Evolutionary conservation across 305 asterid species (phyloP).

Genomic region (Nicotiana rustica): DNA sequence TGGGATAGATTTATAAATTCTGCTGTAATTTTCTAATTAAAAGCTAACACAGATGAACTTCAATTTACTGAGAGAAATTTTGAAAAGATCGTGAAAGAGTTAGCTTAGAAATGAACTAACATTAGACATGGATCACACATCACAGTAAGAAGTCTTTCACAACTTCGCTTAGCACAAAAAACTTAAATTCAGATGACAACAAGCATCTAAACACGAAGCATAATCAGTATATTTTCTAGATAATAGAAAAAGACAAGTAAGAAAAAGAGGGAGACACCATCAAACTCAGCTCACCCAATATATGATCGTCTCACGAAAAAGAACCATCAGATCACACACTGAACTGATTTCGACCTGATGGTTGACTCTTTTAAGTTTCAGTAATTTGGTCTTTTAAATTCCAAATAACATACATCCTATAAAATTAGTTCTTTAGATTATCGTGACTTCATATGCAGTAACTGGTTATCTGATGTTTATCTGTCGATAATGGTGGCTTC

Average conservation of each 20-base stretch:
- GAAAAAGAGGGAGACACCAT: background rate
- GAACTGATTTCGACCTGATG: slow-evolving; percentile 1
- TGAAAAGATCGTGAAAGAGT: background rate
- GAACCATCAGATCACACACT: slow-evolving; percentile 16
- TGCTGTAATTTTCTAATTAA: slow-evolving; percentile 16
- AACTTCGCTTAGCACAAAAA: background rate
- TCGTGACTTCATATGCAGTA: slow-evolving; percentile 17
- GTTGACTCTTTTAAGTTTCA: background rate
- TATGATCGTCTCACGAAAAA: background rate
- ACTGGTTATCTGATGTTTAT: background rate
- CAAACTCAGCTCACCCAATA: background rate
- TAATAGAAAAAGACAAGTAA: slow-evolving; percentile 14
- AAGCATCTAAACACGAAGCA: background rate
- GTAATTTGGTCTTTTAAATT: slow-evolving; percentile 13
- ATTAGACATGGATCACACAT: background rate
- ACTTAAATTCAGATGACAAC: background rate
- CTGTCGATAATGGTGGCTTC: background rate
- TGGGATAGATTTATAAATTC: background rate
- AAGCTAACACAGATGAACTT: background rate
- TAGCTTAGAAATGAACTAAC: background rate
- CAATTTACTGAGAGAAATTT: background rate
- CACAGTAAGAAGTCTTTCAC: background rate
- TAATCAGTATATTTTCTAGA: background rate
- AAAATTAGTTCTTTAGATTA: background rate
- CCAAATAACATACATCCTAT: background rate